Evolutionary conservation across 208 protist genomes (phyloP).

Genomic region (Angomonas deanei): DNA sequence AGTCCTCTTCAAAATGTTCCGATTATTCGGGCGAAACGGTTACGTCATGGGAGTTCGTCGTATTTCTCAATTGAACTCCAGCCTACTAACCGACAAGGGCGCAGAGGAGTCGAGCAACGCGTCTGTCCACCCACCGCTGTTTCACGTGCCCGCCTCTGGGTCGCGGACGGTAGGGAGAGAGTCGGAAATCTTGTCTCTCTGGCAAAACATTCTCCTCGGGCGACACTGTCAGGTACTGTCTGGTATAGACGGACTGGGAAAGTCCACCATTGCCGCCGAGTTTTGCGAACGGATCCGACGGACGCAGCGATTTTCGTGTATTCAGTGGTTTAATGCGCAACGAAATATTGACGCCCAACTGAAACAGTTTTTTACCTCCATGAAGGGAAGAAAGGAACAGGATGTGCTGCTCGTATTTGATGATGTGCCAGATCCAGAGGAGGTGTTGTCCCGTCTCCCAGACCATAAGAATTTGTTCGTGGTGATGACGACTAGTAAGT

Average conservation of each 20-base stretch:
- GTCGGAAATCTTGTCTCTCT: slow-evolving; percentile 58
- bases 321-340: slow-evolving; percentile 77
- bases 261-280: slow-evolving; percentile 79
- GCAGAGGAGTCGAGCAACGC: not conserved
- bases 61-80: not conserved
- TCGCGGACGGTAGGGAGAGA: slow-evolving; percentile 56
- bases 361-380: slow-evolving; percentile 60
- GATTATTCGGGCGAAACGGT: not conserved
- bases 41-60: not conserved
- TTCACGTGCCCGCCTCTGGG: slow-evolving; percentile 49
- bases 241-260: slow-evolving; percentile 80
- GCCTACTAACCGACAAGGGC: not conserved
- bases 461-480: slow-evolving; percentile 62
- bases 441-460: slow-evolving; percentile 28
- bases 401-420: slow-evolving; percentile 83
- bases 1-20: no score
- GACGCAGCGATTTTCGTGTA: slow-evolving; percentile 78
- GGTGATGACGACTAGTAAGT: slow-evolving; percentile 47
- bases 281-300: slow-evolving; percentile 69
- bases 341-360: slow-evolving; percentile 26
- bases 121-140: slow-evolving; percentile 60
- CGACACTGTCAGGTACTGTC: slow-evolving; percentile 58
- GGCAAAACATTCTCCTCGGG: slow-evolving; percentile 75
- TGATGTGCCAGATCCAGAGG: slow-evolving; percentile 32
- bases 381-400: slow-evolving; percentile 69